phyloP scores from a whole-genome alignment of 805 yeast genomes.

The Candida broadrunensis region DNA sequence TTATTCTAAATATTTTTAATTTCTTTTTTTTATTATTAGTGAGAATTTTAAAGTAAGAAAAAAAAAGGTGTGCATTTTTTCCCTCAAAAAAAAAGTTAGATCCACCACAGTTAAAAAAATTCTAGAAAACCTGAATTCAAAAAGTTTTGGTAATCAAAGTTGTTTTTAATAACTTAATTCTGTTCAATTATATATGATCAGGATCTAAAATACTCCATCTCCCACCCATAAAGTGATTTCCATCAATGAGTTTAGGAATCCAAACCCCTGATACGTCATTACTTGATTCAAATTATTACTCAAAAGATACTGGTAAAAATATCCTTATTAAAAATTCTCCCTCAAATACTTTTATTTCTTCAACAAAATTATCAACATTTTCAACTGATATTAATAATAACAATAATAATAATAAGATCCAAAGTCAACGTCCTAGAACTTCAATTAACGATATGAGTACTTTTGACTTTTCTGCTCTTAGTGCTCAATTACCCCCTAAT shows the following conservation, averaged over 20 bases:
- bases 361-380: neutral
- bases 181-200: too few relatives aligned
- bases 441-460: slow-evolving; percentile 9
- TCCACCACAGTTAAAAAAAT: too few relatives aligned
- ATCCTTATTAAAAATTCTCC: neutral
- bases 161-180: too few relatives aligned
- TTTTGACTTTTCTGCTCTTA: slow-evolving; percentile 12
- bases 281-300: neutral
- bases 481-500: slow-evolving; percentile 29
- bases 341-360: neutral
- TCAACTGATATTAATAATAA: neutral
- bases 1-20: too few relatives aligned
- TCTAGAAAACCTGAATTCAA: too few relatives aligned
- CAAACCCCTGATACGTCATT: neutral
- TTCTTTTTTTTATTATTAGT: too few relatives aligned
- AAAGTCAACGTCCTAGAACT: neutral
- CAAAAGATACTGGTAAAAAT: neutral
- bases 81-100: too few relatives aligned
- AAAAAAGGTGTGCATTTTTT: too few relatives aligned
- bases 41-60: too few relatives aligned
- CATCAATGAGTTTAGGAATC: slow-evolving; percentile 1
- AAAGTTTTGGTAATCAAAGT: too few relatives aligned
- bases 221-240: too few relatives aligned
- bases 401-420: neutral
- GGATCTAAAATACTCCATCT: too few relatives aligned